Percentiles rank a stretch among this genome's conserved stretches.
Evolutionary conservation across 805 yeast genomes (phyloP).

Genomic region (Hyphopichia homilentoma): DNA sequence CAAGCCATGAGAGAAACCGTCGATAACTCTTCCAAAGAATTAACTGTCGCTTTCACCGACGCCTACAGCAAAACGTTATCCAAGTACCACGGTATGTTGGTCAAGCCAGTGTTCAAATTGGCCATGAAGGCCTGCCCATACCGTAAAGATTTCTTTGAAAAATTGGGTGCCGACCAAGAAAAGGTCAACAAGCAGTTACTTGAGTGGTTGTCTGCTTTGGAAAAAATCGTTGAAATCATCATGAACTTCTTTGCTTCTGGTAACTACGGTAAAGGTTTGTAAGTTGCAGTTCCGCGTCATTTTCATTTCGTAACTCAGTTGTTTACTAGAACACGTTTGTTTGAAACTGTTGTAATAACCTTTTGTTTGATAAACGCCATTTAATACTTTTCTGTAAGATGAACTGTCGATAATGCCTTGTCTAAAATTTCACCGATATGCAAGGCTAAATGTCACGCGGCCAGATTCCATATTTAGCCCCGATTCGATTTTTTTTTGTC

Average conservation of each 20-base stretch:
- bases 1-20: slow-evolving; percentile 81
- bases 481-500: no score
- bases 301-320: no score
- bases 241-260: slow-evolving; percentile 74
- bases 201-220: slow-evolving; percentile 75
- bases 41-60: slow-evolving; percentile 74
- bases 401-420: no score
- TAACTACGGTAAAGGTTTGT: slow-evolving; percentile 85
- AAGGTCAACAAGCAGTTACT: slow-evolving; percentile 62
- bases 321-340: no score
- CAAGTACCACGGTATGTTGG: slow-evolving; percentile 75
- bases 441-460: no score
- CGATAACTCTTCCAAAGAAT: slow-evolving; percentile 58
- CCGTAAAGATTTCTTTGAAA: slow-evolving; percentile 77
- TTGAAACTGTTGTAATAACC: no score
- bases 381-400: no score
- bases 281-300: slow-evolving; percentile 11
- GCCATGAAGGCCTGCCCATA: slow-evolving; percentile 97
- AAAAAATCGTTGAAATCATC: slow-evolving; percentile 66
- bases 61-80: slow-evolving; percentile 80
- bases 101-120: slow-evolving; percentile 83
- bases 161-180: slow-evolving; percentile 73
- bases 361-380: no score
- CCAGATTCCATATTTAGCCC: no score
- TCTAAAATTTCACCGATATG: no score